Conservation (phyloP, 805 yeast genomes). For the Lachancea mirantina region DNA sequence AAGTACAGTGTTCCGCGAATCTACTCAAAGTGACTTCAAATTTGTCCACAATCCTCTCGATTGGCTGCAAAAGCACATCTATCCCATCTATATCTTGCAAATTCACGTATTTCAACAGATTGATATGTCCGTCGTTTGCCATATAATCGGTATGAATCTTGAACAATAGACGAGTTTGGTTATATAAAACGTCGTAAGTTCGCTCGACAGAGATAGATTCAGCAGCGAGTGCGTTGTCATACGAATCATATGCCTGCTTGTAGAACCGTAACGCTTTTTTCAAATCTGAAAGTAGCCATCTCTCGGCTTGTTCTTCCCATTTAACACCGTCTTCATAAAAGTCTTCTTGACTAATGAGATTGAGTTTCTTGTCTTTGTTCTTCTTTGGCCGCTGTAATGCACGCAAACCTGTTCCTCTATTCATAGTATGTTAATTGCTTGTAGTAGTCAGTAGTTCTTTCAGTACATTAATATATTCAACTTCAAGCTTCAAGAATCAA, state of each 20-base stretch:
- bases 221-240: constrained; percentile 31
- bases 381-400: not conserved
- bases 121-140: constrained; percentile 26
- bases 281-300: constrained; percentile 31
- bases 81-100: constrained; percentile 20
- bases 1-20: constrained; percentile 15
- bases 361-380: not conserved
- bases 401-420: not conserved
- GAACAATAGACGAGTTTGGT: constrained; percentile 26
- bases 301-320: constrained; percentile 31
- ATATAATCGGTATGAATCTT: constrained; percentile 26
- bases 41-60: constrained; percentile 16
- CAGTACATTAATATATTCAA: no score
- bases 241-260: constrained; percentile 21
- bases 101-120: constrained; percentile 24
- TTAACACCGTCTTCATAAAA: constrained; percentile 28
- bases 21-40: constrained; percentile 17
- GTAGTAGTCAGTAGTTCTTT: no score
- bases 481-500: no score
- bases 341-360: constrained; percentile 22
- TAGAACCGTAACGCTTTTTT: constrained; percentile 25
- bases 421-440: no score
- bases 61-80: constrained; percentile 10
- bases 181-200: constrained; percentile 30
- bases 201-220: constrained; percentile 24